Evolutionary conservation across 163 green algal genomes (phyloP).

Genomic region (Volvox carteri): DNA sequence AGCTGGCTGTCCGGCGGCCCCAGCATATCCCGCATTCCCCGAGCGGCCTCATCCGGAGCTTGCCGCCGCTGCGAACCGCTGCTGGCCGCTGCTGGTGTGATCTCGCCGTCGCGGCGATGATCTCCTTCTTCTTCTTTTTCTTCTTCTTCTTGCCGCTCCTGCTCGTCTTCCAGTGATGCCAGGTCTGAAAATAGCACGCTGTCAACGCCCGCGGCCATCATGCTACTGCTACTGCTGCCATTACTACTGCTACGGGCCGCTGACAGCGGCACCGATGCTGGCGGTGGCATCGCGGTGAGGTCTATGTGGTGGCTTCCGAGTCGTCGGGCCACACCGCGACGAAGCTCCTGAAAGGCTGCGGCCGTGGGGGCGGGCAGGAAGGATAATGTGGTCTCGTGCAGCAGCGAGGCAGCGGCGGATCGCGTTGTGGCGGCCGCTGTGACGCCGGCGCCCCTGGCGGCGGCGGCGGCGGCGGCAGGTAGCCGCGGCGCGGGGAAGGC

Average conservation of each 20-base stretch:
- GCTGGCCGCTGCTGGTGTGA: neutral
- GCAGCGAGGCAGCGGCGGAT: neutral
- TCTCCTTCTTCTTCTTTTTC: neutral
- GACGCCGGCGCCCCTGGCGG: neutral
- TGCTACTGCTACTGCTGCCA: neutral
- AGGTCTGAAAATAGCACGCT: constrained; percentile 42
- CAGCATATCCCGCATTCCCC: neutral
- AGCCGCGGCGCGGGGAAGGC: neutral
- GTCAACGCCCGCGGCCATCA: neutral
- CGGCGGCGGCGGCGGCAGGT: no score
- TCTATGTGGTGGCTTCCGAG: constrained; percentile 40
- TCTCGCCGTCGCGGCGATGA: neutral
- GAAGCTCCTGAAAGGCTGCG: constrained; percentile 15
- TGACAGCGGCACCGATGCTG: neutral
- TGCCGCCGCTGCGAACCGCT: neutral
- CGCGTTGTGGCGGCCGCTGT: neutral
- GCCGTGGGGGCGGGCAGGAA: neutral
- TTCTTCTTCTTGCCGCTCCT: no score
- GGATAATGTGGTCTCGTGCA: no score
- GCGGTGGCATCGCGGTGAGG: neutral
- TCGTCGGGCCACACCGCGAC: neutral
- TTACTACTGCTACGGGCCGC: neutral
- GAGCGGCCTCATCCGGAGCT: no score
- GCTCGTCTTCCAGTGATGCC: neutral
- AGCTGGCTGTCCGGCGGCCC: constrained; percentile 33